These are phyloP conservation scores for Craspedostauros australis DNA, from an alignment of 108 stramenopile genomes.

Conservation along the genomic window DNA sequence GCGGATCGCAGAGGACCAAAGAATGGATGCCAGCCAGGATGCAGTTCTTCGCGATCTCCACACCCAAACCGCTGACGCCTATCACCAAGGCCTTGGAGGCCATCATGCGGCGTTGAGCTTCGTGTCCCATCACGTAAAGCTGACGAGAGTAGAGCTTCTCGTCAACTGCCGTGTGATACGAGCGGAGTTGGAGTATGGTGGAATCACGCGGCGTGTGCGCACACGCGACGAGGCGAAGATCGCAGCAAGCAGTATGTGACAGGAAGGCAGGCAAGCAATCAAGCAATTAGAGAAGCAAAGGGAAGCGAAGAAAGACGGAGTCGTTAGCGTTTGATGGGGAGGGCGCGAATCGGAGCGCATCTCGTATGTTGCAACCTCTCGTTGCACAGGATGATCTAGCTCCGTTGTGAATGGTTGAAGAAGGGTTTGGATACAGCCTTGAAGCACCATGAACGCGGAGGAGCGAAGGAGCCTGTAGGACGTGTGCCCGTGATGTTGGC, in stretches of 20 bases:
- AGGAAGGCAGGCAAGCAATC: not conserved
- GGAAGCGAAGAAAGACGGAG: not conserved
- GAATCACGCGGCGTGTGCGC: no score
- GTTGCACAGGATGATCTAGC: no score
- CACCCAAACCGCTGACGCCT: constrained; percentile 90
- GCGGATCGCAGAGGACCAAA: constrained; percentile 69
- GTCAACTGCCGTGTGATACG: constrained; percentile 87
- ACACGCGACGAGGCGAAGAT: not conserved
- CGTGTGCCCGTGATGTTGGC: no score
- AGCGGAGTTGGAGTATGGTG: no score
- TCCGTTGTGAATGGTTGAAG: no score
- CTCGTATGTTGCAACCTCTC: no score
- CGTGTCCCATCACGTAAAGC: constrained; percentile 99
- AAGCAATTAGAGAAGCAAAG: not conserved
- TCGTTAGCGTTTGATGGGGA: not conserved
- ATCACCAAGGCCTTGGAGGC: constrained; percentile 82
- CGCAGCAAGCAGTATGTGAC: not conserved
- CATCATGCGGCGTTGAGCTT: constrained; percentile 96
- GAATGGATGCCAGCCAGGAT: constrained; percentile 87
- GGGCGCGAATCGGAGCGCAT: not conserved
- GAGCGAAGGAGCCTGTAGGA: no score
- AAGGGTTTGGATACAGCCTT: no score
- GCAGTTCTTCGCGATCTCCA: constrained; percentile 93
- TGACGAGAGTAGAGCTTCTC: constrained; percentile 97
- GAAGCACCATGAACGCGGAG: no score